These are phyloP conservation scores for Wallacemonas sp. DNA, from an alignment of 208 protist genomes.

Conservation along the genomic window DNA sequence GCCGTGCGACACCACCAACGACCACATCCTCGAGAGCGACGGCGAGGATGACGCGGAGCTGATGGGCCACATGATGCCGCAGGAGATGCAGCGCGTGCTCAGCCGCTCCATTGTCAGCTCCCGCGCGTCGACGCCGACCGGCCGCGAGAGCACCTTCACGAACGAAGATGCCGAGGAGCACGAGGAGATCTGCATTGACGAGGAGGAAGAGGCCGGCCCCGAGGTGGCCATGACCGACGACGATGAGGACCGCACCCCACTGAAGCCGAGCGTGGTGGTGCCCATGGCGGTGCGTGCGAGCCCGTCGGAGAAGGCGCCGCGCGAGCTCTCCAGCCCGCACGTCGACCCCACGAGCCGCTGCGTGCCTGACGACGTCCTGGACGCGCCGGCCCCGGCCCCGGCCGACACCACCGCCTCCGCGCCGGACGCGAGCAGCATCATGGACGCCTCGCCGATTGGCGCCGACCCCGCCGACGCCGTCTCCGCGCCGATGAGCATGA, in stretches of 20 bases:
- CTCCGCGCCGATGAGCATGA: slow-evolving; percentile 1
- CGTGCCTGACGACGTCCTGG: slow-evolving; percentile 2
- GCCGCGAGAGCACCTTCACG: slow-evolving; percentile 31
- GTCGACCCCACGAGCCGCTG: not conserved
- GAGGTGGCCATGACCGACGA: not conserved
- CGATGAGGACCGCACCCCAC: slow-evolving; percentile 11
- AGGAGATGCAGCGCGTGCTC: not conserved
- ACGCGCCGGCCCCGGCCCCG: not conserved
- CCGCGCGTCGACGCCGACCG: slow-evolving; percentile 7
- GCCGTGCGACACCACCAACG: slow-evolving; percentile 4
- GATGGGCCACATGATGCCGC: slow-evolving; percentile 1
- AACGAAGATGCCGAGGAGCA: slow-evolving; percentile 14
- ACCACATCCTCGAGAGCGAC: slow-evolving; percentile 12
- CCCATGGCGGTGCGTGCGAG: slow-evolving; percentile 5
- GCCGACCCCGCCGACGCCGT: not conserved
- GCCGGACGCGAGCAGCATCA: slow-evolving; percentile 14
- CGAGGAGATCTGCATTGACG: slow-evolving; percentile 23
- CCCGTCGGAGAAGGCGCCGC: not conserved
- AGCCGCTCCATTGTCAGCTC: slow-evolving; percentile 37
- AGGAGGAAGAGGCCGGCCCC: slow-evolving; percentile 20
- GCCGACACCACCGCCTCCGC: slow-evolving; percentile 4
- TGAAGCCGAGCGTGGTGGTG: slow-evolving; percentile 9
- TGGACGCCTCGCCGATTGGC: slow-evolving; percentile 7
- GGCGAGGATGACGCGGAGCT: slow-evolving; percentile 17
- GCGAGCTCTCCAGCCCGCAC: slow-evolving; percentile 1